Evolutionary conservation across 2,329 filamentous ascomycete species (phyloP).

Genomic region (Pseudogymnoascus sp.): DNA sequence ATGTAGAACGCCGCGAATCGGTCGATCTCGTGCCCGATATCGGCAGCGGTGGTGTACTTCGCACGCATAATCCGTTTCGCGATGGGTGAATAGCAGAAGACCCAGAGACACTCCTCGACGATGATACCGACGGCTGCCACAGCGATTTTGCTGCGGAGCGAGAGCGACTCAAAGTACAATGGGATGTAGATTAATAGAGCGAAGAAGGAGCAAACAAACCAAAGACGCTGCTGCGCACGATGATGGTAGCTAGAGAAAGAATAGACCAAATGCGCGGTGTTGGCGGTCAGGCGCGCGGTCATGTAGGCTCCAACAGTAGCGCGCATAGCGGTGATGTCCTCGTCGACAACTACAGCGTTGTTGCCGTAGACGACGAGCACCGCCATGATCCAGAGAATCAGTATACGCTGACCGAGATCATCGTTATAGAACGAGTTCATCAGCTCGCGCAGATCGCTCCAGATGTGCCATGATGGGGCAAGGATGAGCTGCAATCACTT

Average conservation of each 20-base stretch:
- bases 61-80: constrained; percentile 37
- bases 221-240: constrained; percentile 37
- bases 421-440: constrained; percentile 48
- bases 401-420: constrained; percentile 39
- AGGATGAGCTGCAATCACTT: constrained; percentile 33
- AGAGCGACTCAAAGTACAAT: constrained; percentile 36
- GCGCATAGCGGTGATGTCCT: constrained; percentile 38
- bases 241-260: constrained; percentile 42
- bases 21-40: constrained; percentile 43
- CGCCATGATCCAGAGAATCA: constrained; percentile 46
- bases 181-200: constrained; percentile 37
- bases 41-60: constrained; percentile 41
- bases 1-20: constrained; percentile 45
- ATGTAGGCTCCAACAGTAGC: constrained; percentile 41
- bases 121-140: constrained; percentile 37
- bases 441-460: constrained; percentile 42
- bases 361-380: constrained; percentile 42
- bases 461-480: constrained; percentile 43
- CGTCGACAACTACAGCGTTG: constrained; percentile 38
- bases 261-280: constrained; percentile 32
- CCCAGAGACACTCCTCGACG: constrained; percentile 37
- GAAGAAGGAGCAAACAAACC: constrained; percentile 36
- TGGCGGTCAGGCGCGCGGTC: constrained; percentile 36
- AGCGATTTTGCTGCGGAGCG: constrained; percentile 35
- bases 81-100: constrained; percentile 37